A percentile compares a stretch with the other conserved stretches of the same genome.
Evolutionary conservation across 176 grass and related monocot genomes (phyloP).

Genomic region (Cymbopogon citratus): DNA sequence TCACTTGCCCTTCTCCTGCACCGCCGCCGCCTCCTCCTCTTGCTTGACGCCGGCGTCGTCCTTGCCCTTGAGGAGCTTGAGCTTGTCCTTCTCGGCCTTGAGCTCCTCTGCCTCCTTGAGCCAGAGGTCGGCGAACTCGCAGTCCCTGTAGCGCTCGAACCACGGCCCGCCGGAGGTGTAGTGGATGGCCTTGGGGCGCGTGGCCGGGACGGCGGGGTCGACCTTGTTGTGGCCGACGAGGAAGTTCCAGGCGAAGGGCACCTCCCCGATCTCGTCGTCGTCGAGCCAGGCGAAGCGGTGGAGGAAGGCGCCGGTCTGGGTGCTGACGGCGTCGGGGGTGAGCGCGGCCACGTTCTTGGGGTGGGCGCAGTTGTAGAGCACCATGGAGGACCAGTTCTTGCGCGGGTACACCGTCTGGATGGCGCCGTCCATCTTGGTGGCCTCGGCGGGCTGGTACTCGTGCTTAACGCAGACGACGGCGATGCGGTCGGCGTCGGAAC

Average conservation of each 20-base stretch:
- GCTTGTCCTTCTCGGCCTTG: slow-evolving; percentile 47
- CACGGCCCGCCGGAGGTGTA: slow-evolving; percentile 84
- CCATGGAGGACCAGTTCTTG: slow-evolving; percentile 98
- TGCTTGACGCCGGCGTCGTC: neutral
- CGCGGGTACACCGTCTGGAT: slow-evolving; percentile 78
- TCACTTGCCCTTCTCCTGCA: slow-evolving; percentile 14
- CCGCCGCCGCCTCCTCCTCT: neutral
- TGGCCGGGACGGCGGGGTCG: slow-evolving; percentile 45
- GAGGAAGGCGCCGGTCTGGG: slow-evolving; percentile 53
- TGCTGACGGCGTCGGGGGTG: slow-evolving; percentile 72
- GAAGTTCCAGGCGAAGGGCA: slow-evolving; percentile 87
- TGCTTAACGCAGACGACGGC: slow-evolving; percentile 64
- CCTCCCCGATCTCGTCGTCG: slow-evolving; percentile 74
- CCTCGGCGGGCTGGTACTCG: slow-evolving; percentile 64
- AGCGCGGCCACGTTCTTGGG: slow-evolving; percentile 75
- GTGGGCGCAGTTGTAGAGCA: slow-evolving; percentile 84
- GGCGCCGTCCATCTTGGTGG: slow-evolving; percentile 92
- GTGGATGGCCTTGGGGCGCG: slow-evolving; percentile 55
- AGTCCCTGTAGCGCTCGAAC: slow-evolving; percentile 73
- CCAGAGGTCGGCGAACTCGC: slow-evolving; percentile 83
- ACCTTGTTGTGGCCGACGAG: slow-evolving; percentile 82
- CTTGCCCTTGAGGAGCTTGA: neutral
- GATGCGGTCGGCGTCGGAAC: slow-evolving; percentile 34
- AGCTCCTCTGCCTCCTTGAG: slow-evolving; percentile 47
- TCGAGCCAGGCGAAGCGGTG: slow-evolving; percentile 90